These are phyloP conservation scores for Euphorbia lathyris DNA, from an alignment of 345 rosid species.

Conservation along the genomic window DNA sequence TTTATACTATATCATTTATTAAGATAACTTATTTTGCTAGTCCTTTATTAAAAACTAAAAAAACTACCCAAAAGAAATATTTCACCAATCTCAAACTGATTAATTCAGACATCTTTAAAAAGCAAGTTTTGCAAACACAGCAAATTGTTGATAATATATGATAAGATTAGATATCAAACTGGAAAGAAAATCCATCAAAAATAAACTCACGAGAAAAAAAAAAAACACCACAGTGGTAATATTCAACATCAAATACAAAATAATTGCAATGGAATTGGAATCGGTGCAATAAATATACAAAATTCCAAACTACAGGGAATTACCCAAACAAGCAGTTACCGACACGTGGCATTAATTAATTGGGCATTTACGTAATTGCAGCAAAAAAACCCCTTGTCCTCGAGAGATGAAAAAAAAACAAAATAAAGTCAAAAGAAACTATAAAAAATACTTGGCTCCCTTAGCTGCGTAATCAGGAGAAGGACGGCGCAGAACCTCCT, in stretches of 20 bases:
- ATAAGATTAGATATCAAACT: background rate
- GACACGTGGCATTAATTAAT: constrained; percentile 3
- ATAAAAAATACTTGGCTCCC: background rate
- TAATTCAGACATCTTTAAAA: too few species aligned
- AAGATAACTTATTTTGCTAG: too few species aligned
- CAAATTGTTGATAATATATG: too few species aligned
- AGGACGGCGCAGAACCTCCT: background rate
- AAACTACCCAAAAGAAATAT: too few species aligned
- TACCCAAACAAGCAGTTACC: background rate
- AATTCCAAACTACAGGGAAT: background rate
- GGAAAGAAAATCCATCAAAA: background rate
- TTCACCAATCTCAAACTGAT: too few species aligned
- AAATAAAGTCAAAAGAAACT: background rate
- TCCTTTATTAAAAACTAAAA: too few species aligned
- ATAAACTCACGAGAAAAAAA: background rate
- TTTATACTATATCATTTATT: too few species aligned
- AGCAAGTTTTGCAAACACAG: too few species aligned
- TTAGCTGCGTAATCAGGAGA: background rate
- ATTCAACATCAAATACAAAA: too few species aligned
- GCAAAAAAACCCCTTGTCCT: background rate
- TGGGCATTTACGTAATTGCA: background rate
- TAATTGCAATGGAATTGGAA: background rate
- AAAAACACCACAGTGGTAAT: too few species aligned
- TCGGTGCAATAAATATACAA: background rate
- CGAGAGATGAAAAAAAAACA: too few species aligned